phyloP scores from a whole-genome alignment of 2,329 filamentous ascomycete genomes.

The Camptophora hylomeconis region DNA sequence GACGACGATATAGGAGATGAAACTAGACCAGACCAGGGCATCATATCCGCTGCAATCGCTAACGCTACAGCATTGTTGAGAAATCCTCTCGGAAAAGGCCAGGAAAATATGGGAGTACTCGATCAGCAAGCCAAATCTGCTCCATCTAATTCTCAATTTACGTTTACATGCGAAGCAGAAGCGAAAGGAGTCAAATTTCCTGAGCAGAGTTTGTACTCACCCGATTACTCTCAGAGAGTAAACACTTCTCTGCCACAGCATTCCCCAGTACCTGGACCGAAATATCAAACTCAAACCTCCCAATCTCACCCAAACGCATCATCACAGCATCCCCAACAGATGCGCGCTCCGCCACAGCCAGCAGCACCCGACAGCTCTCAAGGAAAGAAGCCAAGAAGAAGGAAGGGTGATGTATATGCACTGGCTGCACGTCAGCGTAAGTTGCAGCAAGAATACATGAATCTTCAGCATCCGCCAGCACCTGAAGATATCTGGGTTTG shows the following conservation, averaged over 20 bases:
- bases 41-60: slow-evolving; percentile 85
- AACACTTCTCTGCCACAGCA: slow-evolving; percentile 8
- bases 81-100: slow-evolving; percentile 44
- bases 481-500: slow-evolving; percentile 82
- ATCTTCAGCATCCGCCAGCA: slow-evolving; percentile 58
- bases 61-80: slow-evolving; percentile 60
- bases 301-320: slow-evolving; percentile 41
- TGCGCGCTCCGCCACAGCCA: slow-evolving; percentile 14
- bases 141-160: slow-evolving; percentile 77
- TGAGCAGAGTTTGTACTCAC: slow-evolving; percentile 35
- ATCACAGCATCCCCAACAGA: slow-evolving; percentile 25
- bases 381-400: slow-evolving; percentile 52
- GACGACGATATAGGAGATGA: slow-evolving; percentile 27
- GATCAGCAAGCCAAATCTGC: slow-evolving; percentile 56
- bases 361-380: slow-evolving; percentile 33
- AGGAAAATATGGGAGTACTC: slow-evolving; percentile 67
- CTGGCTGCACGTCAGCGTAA: slow-evolving; percentile 66
- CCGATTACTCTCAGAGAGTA: slow-evolving; percentile 14
- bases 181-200: slow-evolving; percentile 70
- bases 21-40: slow-evolving; percentile 49
- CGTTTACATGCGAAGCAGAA: slow-evolving; percentile 88
- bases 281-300: slow-evolving; percentile 40
- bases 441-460: slow-evolving; percentile 62
- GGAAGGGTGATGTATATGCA: slow-evolving; percentile 56
- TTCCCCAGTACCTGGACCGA: slow-evolving; percentile 22